Evolutionary conservation across 2,329 filamentous ascomycete species (phyloP).

Genomic region (Talaromyces marneffei): DNA sequence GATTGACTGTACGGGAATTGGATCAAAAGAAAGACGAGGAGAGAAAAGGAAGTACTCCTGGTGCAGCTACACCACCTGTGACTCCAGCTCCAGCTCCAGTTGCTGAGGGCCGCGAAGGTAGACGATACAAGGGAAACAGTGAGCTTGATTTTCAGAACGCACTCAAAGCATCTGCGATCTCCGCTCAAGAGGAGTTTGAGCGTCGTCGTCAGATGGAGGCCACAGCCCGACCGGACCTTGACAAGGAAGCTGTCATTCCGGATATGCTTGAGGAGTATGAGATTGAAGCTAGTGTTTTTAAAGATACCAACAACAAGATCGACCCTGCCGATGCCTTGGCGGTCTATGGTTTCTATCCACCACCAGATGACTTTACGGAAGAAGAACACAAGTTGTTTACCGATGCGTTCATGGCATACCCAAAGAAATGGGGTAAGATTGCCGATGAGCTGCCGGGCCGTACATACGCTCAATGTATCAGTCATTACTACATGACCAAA

Average conservation of each 20-base stretch:
- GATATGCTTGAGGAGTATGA: conserved; percentile 43
- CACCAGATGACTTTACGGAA: conserved; percentile 43
- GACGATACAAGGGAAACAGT: conserved; percentile 44
- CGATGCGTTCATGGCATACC: conserved; percentile 43
- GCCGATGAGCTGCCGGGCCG: conserved; percentile 43
- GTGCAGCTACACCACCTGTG: conserved; percentile 30
- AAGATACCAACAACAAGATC: conserved; percentile 43
- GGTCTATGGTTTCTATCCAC: conserved; percentile 42
- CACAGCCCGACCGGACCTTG: conserved; percentile 40
- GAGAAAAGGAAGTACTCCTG: conserved; percentile 33
- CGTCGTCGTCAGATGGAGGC: conserved; percentile 39
- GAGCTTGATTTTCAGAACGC: conserved; percentile 47
- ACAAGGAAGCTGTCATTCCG: conserved; percentile 43
- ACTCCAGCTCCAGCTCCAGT: conserved; percentile 28
- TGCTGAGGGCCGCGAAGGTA: conserved; percentile 27
- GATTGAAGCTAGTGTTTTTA: conserved; percentile 35
- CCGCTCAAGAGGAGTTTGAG: conserved; percentile 44
- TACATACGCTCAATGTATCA: conserved; percentile 45
- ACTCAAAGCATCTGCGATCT: conserved; percentile 44
- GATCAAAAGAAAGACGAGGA: conserved; percentile 37
- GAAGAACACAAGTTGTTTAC: conserved; percentile 44
- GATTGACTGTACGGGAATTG: conserved; percentile 37
- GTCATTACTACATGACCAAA: conserved; percentile 49
- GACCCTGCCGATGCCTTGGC: conserved; percentile 34
- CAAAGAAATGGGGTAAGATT: conserved; percentile 50